phyloP scores from a whole-genome alignment of 2,329 filamentous ascomycete genomes.

The Diplodia mutila region DNA sequence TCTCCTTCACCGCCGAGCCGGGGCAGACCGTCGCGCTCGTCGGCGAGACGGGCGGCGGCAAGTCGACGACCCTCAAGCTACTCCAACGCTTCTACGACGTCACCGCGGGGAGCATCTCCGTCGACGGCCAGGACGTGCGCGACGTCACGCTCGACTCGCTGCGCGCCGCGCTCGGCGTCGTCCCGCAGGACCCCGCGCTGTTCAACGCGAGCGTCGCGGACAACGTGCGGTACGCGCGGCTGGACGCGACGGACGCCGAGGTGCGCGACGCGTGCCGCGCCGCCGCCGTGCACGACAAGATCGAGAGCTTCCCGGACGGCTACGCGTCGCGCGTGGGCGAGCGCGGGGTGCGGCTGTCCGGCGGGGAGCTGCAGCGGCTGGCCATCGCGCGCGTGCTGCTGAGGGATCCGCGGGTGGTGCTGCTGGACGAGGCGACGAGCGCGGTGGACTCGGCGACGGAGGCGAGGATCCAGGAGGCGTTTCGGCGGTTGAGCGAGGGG shows the following conservation, averaged over 20 bases:
- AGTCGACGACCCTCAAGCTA: constrained; percentile 61
- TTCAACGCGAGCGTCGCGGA: constrained; percentile 47
- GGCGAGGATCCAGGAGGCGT: constrained; percentile 58
- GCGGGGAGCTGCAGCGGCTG: constrained; percentile 84
- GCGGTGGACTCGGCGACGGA: constrained; percentile 63
- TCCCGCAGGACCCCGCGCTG: constrained; percentile 47
- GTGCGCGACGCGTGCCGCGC: constrained; percentile 48
- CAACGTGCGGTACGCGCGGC: constrained; percentile 49
- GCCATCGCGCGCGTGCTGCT: constrained; percentile 75
- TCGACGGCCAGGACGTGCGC: constrained; percentile 60
- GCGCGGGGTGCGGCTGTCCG: constrained; percentile 74
- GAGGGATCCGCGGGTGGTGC: constrained; percentile 66
- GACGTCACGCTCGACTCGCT: constrained; percentile 58
- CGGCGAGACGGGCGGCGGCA: constrained; percentile 61
- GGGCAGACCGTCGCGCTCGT: constrained; percentile 60
- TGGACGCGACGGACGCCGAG: constrained; percentile 57
- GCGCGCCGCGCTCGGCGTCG: constrained; percentile 52
- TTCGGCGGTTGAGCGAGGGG: constrained; percentile 63
- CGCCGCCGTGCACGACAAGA: constrained; percentile 30
- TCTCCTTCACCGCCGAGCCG: constrained; percentile 54
- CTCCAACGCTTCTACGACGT: constrained; percentile 61
- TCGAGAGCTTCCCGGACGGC: constrained; percentile 48
- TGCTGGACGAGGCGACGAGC: constrained; percentile 78
- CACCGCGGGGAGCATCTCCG: constrained; percentile 51
- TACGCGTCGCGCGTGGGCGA: constrained; percentile 79